Conservation (phyloP, 2,329 filamentous ascomycete genomes). For the Fusarium fujikuroi region DNA sequence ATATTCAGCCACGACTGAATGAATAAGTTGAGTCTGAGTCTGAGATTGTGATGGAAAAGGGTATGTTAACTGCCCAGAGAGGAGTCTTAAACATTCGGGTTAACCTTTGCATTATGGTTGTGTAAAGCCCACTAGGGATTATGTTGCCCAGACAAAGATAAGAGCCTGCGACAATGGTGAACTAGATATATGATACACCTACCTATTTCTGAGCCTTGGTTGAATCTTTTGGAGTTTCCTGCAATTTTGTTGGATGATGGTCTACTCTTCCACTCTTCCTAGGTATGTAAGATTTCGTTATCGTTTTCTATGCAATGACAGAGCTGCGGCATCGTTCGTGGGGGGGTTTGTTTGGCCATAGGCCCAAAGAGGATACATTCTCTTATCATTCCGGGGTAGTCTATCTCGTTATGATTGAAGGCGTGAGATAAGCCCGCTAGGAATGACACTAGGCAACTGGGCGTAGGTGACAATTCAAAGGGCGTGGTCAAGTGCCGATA, state of each 20-base stretch:
- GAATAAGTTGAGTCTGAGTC: conserved; percentile 3
- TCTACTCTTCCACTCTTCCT: background rate
- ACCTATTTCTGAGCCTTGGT: background rate
- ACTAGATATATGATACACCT: background rate
- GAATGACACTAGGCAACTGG: conserved; percentile 14
- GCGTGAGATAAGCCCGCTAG: conserved; percentile 5
- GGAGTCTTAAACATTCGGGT: background rate
- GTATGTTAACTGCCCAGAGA: conserved; percentile 10
- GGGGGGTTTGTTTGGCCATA: background rate
- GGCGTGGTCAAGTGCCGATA: conserved; percentile 33
- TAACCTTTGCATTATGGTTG: background rate
- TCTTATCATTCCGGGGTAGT: conserved; percentile 1
- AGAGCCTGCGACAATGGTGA: background rate
- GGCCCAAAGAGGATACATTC: background rate
- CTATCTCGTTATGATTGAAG: background rate
- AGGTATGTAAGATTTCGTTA: background rate
- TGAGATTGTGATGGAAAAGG: background rate
- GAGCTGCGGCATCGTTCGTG: background rate
- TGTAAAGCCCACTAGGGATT: background rate
- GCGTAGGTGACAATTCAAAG: conserved; percentile 34
- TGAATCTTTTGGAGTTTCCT: background rate
- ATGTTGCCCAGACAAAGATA: background rate
- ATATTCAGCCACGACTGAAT: conserved; percentile 10
- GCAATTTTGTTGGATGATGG: background rate
- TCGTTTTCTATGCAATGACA: background rate